Evolutionary conservation across 108 stramenopile genomes (phyloP), one percentile per base, ranked within the genome.

Genomic region (Asterionellopsis glacialis): DNA sequence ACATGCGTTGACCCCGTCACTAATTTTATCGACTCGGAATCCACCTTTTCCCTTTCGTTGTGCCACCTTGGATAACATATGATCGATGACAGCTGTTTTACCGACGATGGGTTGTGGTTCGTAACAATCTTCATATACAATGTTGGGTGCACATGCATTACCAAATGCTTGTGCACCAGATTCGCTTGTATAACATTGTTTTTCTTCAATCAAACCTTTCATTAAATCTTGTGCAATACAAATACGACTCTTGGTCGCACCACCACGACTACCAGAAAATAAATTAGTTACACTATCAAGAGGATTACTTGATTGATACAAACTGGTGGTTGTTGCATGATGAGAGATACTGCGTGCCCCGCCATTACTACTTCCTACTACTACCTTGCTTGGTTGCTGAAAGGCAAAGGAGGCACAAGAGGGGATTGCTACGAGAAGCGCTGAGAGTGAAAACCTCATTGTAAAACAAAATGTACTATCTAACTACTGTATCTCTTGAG

Each of bases 111-210:
- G 88, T 59, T 84, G 79, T 6, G 84, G 78, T 55, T 83, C 74
- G 59, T 70, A 85, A 45, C 84, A 81, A 59, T 89, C 88, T 51
- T 85, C 83, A 69, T 75, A 84, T 6, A 84, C 61, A 12, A 82
- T 69, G 57, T 85, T 59, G 27, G 65, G 25, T 0, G 80, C 82
- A 51, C 88, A 89, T 15, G 67, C 75, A 3, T 83, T 78, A n/a
- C 68, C 88, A 73, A 89, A 89, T 18, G 75, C 73, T 42, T 59
- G 50, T 12, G 82, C 80, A 16, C 82, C 82, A 0, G 55, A 42
- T 39, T 72, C 69, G 0, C 74, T 79, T 1, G 68, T 42, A 61
- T 73, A 86, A 59, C 85, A 87, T 47, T 67, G 19, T 52, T 83
- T 68, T 39, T 87, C 78, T 59, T 63, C 61, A 24, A 68, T 51